phyloP scores from a whole-genome alignment of 805 yeast species.

The Scheffersomyces amazonensis region DNA sequence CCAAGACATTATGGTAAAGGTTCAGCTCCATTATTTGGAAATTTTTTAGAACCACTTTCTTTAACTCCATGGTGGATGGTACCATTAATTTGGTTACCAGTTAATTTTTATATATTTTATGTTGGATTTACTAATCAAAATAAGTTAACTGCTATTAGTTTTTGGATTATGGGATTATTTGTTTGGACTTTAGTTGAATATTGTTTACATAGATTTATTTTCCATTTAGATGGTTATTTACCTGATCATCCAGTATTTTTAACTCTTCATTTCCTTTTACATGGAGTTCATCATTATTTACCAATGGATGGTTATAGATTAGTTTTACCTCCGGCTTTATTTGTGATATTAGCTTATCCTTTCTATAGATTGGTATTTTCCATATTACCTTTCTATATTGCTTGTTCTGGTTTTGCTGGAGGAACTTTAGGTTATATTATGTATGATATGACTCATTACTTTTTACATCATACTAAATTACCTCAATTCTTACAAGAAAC shows the following conservation, averaged over 20 bases:
- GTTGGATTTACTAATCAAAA: conserved; percentile 55
- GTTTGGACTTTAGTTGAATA: conserved; percentile 95
- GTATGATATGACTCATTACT: conserved; percentile 93
- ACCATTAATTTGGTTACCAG: conserved; percentile 85
- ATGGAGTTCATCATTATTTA: conserved; percentile 94
- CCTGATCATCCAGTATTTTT: conserved; percentile 78
- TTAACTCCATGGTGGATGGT: conserved; percentile 94
- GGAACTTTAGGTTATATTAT: conserved; percentile 90
- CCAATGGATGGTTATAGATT: conserved; percentile 95
- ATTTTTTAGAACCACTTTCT: conserved; percentile 87
- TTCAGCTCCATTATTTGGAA: conserved; percentile 93
- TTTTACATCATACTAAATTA: conserved; percentile 82
- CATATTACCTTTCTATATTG: conserved; percentile 75
- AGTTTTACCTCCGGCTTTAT: conserved; percentile 94
- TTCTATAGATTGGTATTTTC: conserved; percentile 75
- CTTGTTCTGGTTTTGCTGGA: conserved; percentile 93
- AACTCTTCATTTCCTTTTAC: conserved; percentile 84
- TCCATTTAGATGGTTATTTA: conserved; percentile 84
- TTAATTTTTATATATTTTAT: conserved; percentile 59
- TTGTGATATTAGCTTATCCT: conserved; percentile 70
- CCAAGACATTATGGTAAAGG: conserved; percentile 98
- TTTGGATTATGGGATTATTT: conserved; percentile 78
- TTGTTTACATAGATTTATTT: conserved; percentile 80
- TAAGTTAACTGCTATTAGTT: conserved; percentile 43
- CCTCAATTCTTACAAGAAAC: conserved; percentile 75